Conservation (phyloP, 768 basidiomycete species). For the Boletus speciosus region DNA sequence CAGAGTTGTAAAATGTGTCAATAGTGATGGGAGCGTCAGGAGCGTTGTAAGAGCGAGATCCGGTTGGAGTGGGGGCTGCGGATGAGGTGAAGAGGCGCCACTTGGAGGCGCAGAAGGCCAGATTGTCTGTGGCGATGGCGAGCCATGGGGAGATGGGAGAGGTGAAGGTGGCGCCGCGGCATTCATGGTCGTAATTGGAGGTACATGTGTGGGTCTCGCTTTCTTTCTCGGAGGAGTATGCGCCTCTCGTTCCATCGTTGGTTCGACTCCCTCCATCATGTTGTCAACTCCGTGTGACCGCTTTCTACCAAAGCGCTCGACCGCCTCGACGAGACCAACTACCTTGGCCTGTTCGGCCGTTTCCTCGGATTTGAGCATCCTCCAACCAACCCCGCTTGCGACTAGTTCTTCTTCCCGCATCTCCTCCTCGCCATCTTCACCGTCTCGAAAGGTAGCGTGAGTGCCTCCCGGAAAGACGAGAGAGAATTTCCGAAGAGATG, state of each 20-base stretch:
- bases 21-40: conserved; percentile 77
- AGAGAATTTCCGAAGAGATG: conserved; percentile 69
- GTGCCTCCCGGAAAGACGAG: conserved; percentile 79
- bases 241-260: conserved; percentile 43
- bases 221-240: conserved; percentile 70
- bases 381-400: conserved; percentile 68
- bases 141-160: conserved; percentile 81
- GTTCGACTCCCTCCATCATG: conserved; percentile 75
- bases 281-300: conserved; percentile 51
- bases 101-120: conserved; percentile 85
- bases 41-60: conserved; percentile 81
- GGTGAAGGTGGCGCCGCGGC: conserved; percentile 81
- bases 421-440: conserved; percentile 57
- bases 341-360: conserved; percentile 44
- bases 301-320: conserved; percentile 74
- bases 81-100: conserved; percentile 66
- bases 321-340: conserved; percentile 72
- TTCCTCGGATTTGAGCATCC: conserved; percentile 68
- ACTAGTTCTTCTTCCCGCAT: conserved; percentile 71
- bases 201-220: conserved; percentile 57
- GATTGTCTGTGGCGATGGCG: conserved; percentile 69
- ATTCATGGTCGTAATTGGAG: conserved; percentile 61
- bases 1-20: conserved; percentile 75
- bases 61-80: conserved; percentile 72
- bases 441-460: conserved; percentile 76